These are phyloP conservation scores for Iris macrosiphon DNA, from an alignment of 106 monocot genomes.

Conservation along the genomic window DNA sequence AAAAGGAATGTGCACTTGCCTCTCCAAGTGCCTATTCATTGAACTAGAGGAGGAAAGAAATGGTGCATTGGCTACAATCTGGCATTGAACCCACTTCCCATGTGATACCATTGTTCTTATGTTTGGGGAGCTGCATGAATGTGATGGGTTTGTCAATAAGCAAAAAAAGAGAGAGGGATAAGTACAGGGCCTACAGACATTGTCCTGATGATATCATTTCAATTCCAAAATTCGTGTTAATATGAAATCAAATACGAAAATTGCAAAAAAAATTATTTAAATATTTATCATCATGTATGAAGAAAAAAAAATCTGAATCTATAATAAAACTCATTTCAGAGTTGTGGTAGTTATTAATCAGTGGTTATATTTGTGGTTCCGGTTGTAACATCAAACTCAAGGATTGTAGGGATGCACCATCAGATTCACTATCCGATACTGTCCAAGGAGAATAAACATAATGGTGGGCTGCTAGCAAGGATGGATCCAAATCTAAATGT, in stretches of 20 bases:
- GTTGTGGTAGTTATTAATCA: neutral
- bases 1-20: neutral
- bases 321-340: neutral
- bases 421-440: neutral
- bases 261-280: neutral
- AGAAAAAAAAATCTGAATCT: neutral
- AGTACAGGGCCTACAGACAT: neutral
- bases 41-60: neutral
- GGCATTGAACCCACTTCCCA: neutral
- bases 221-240: neutral
- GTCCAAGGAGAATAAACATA: slow-evolving; percentile 5
- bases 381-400: neutral
- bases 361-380: neutral
- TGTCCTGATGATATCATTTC: neutral
- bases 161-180: neutral
- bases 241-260: neutral
- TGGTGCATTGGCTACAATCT: neutral
- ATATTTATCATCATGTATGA: neutral
- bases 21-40: neutral
- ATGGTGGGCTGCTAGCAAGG: neutral
- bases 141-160: neutral
- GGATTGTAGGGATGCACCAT: neutral
- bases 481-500: neutral
- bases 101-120: neutral
- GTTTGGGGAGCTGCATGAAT: neutral